A percentile compares a stretch with the other conserved stretches of the same genome.
Conservation (phyloP, 2,329 filamentous ascomycete species). For the Keithomyces neogunnii region DNA sequence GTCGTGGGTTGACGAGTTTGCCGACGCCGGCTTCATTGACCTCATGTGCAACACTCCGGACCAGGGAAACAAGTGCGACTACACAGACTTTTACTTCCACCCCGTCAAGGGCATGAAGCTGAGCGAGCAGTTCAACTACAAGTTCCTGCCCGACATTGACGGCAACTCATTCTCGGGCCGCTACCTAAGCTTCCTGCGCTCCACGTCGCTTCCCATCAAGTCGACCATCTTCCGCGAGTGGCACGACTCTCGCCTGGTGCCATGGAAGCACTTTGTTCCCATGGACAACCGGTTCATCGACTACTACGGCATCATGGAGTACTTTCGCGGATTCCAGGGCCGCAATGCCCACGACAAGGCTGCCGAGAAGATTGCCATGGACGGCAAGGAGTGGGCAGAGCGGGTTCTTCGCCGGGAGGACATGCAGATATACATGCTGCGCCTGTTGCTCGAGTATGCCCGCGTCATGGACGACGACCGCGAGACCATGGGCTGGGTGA, state of each 20-base stretch:
- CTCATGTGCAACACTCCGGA: conserved; percentile 39
- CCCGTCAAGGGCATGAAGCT: conserved; percentile 31
- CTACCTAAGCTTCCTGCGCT: conserved; percentile 60
- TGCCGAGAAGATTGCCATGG: conserved; percentile 55
- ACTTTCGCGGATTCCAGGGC: conserved; percentile 56
- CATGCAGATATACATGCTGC: conserved; percentile 62
- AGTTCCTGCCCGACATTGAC: conserved; percentile 70
- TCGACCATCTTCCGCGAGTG: conserved; percentile 72
- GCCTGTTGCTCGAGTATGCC: conserved; percentile 57
- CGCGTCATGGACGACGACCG: conserved; percentile 43
- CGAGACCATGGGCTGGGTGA: conserved; percentile 47
- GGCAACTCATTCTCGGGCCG: conserved; percentile 64
- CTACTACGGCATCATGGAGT: conserved; percentile 64
- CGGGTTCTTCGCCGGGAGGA: conserved; percentile 61
- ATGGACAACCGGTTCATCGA: conserved; percentile 69
- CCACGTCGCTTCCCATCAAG: conserved; percentile 66
- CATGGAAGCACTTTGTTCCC: conserved; percentile 76
- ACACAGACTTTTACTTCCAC: conserved; percentile 38
- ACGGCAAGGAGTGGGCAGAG: conserved; percentile 60
- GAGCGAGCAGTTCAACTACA: conserved; percentile 49
- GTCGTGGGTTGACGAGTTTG: conserved; percentile 39
- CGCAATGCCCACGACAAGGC: conserved; percentile 42
- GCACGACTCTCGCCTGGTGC: conserved; percentile 65
- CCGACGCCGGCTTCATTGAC: conserved; percentile 45
- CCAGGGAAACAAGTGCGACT: conserved; percentile 32